Conservation (phyloP, 148 eudicot genomes). For the Drosera capensis region DNA sequence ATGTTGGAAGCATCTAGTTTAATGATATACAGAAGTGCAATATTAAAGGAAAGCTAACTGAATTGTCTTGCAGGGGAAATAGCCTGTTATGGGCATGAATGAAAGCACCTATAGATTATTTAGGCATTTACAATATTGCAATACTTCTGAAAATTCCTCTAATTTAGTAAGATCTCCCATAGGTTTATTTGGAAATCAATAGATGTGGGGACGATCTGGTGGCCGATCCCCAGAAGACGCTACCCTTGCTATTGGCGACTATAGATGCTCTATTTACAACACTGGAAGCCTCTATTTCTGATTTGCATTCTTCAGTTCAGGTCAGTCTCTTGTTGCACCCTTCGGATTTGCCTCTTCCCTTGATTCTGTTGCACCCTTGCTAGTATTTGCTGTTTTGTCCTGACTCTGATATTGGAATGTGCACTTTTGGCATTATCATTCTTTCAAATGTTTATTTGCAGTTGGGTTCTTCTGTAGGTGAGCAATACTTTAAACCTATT, state of each 20-base stretch:
- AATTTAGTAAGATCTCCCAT: conserved; percentile 6
- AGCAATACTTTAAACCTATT: conserved; percentile 27
- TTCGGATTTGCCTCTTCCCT: no score
- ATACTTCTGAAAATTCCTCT: no score
- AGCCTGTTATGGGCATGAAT: no score
- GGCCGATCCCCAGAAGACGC: conserved; percentile 56
- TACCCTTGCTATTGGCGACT: conserved; percentile 44
- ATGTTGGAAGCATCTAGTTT: no score
- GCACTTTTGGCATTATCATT: not conserved
- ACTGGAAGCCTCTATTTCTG: conserved; percentile 62
- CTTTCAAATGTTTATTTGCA: conserved; percentile 14
- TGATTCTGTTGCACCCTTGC: no score
- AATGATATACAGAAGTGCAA: no score
- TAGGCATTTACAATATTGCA: no score
- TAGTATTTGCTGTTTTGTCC: not conserved
- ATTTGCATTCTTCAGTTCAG: conserved; percentile 47
- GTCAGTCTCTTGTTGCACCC: no score
- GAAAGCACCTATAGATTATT: no score
- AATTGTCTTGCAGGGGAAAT: no score
- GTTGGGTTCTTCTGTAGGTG: conserved; percentile 49
- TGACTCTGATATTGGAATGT: not conserved
- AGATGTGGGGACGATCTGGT: conserved; percentile 50
- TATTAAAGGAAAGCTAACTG: no score
- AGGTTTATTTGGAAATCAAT: conserved; percentile 82
- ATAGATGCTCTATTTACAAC: conserved; percentile 46